Percentiles rank a stretch among this genome's conserved stretches.
phyloP scores from a whole-genome alignment of 2,329 filamentous ascomycete species.

The Colletotrichum magnum region DNA sequence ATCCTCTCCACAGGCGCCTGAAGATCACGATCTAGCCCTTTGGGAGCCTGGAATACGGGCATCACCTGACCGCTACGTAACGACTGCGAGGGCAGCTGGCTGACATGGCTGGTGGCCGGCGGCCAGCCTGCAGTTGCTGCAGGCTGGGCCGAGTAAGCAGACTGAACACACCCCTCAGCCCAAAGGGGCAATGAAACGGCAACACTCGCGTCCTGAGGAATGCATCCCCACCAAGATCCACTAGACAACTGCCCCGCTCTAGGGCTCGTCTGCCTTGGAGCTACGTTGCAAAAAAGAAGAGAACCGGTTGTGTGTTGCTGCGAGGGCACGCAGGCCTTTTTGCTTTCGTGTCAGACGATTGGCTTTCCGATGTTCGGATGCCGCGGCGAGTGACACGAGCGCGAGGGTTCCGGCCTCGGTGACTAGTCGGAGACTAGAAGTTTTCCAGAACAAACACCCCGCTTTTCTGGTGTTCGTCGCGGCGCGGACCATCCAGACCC shows the following conservation, averaged over 20 bases:
- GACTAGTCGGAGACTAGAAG: constrained; percentile 35
- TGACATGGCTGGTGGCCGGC: constrained; percentile 36
- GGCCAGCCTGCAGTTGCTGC: constrained; percentile 18
- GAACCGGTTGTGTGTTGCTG: constrained; percentile 6
- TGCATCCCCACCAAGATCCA: constrained; percentile 25
- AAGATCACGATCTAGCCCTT: constrained; percentile 27
- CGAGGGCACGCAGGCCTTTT: constrained; percentile 19
- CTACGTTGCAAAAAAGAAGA: constrained; percentile 5
- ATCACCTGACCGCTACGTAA: constrained; percentile 33
- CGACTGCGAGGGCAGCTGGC: constrained; percentile 21
- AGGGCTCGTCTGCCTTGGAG: constrained; percentile 27
- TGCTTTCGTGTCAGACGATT: constrained; percentile 31
- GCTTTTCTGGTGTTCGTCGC: not conserved
- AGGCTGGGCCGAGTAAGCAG: not conserved
- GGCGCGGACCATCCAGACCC: constrained; percentile 22
- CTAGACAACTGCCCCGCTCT: constrained; percentile 26
- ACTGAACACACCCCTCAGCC: constrained; percentile 15
- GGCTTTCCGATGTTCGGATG: constrained; percentile 36
- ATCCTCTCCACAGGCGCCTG: constrained; percentile 12
- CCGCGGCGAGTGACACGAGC: constrained; percentile 16
- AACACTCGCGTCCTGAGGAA: constrained; percentile 28
- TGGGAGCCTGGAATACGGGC: not conserved
- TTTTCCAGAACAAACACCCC: constrained; percentile 25
- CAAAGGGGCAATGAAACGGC: constrained; percentile 37
- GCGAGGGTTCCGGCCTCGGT: constrained; percentile 19